Evolutionary conservation across 805 yeast species (phyloP), one percentile per base, ranked within the genome.

Genomic region (Starmerella floricola): DNA sequence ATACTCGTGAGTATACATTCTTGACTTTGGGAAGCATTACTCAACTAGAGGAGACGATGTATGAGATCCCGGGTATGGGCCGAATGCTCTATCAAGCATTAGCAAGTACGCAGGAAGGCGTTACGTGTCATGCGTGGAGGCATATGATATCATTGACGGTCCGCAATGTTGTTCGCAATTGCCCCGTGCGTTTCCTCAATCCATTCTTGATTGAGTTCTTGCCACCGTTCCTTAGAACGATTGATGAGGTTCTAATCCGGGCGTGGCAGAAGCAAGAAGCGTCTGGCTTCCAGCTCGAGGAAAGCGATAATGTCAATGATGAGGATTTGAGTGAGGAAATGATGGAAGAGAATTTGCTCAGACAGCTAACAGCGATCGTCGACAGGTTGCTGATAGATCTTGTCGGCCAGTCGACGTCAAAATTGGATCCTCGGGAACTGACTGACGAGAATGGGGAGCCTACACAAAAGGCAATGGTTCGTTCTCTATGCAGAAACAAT

Each of bases 61-160:
- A 83, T 55, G 87, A 79, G 47, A 75, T 87, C 34, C 95, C 95
- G 2, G 77, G 76, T 38, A 75, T 85, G 47, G 94, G 94, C 0
- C 61, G 67, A 4, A 61, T 76, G 53, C 64, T 91, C 34, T 82
- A 94, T 85, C 76, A 74, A 50, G 87, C 97, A 1, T 75, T 93
- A 28, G 91, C 94, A 1, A 81, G 78, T 47, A 68, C 78, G 5
- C 76, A 78, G 4, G 50, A 28, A 1, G 98, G 98, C 15, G 79
- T 91, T 16, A 84, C 97, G 0, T 68, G 85, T 32, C 97, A 91
- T 62, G 83, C 94, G 20, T 91, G 98, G 98, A 80, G 94, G 50
- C 98, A 93, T 58, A 82, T 91, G 78, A 77, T 88, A 34, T 87
- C 88, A 51, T 72, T 88, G 34, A 91, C 91, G 42, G 71, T 91